Conservation (phyloP, 345 rosid species). For the Eucalyptus decipiens region DNA sequence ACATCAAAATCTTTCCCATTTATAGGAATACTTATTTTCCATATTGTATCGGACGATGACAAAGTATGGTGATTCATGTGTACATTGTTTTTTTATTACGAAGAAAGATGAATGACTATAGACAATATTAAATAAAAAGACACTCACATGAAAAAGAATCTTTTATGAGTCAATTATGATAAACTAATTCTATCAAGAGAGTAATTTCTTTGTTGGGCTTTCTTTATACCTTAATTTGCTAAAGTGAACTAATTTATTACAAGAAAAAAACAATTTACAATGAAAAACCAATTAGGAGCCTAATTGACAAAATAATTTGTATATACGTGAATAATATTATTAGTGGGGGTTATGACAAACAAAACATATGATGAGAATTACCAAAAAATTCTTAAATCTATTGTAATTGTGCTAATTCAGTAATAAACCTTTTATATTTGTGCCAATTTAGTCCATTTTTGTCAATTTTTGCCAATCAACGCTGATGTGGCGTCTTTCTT, state of each 20-base stretch:
- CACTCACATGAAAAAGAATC: background rate
- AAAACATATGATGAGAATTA: background rate
- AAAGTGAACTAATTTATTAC: background rate
- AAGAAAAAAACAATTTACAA: background rate
- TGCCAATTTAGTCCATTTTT: too few species aligned
- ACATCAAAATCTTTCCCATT: background rate
- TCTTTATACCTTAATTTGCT: background rate
- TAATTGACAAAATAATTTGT: background rate
- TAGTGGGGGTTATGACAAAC: background rate
- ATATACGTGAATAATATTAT: background rate
- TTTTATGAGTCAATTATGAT: background rate
- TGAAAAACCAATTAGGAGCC: background rate
- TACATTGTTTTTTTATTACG: background rate
- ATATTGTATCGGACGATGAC: fast-evolving
- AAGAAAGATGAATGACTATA: background rate
- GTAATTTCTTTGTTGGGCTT: background rate
- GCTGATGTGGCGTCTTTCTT: too few species aligned
- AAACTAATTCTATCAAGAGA: background rate
- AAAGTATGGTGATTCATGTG: background rate
- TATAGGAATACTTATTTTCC: background rate
- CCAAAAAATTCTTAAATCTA: fast-evolving
- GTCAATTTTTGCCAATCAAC: too few species aligned
- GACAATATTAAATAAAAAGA: background rate
- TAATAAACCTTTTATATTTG: too few species aligned
- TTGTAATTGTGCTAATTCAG: fast-evolving